Conservation (phyloP, 2,329 filamentous ascomycete species). For the Sclerotinia nivalis region DNA sequence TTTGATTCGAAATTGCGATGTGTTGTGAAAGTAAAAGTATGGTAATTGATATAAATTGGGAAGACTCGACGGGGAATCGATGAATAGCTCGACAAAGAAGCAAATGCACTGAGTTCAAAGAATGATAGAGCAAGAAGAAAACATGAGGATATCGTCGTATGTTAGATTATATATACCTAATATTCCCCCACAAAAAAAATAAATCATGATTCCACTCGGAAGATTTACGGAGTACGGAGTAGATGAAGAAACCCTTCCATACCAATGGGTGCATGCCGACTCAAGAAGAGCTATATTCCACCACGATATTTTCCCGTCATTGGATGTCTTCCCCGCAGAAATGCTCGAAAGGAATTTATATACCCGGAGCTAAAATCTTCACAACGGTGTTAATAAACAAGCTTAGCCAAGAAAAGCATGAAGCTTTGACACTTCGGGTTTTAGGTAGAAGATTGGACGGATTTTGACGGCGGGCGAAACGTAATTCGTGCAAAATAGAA, state of each 20-base stretch:
- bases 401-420: background rate
- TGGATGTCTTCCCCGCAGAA: background rate
- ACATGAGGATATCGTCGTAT: background rate
- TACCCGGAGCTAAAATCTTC: background rate
- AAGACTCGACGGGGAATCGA: background rate
- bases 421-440: background rate
- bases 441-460: background rate
- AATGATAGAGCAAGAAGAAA: background rate
- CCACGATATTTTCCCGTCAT: background rate
- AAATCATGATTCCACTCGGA: background rate
- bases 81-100: background rate
- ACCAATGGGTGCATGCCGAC: background rate
- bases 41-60: no score
- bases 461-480: background rate
- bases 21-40: no score
- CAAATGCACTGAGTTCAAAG: background rate
- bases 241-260: background rate
- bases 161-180: background rate
- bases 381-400: background rate
- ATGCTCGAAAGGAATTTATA: background rate
- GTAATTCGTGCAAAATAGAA: slow-evolving; percentile 1
- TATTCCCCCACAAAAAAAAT: background rate
- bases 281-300: no score
- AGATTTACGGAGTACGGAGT: background rate
- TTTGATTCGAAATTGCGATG: background rate